phyloP scores from a whole-genome alignment of 2,329 filamentous ascomycete species.

The Claviceps capensis region DNA sequence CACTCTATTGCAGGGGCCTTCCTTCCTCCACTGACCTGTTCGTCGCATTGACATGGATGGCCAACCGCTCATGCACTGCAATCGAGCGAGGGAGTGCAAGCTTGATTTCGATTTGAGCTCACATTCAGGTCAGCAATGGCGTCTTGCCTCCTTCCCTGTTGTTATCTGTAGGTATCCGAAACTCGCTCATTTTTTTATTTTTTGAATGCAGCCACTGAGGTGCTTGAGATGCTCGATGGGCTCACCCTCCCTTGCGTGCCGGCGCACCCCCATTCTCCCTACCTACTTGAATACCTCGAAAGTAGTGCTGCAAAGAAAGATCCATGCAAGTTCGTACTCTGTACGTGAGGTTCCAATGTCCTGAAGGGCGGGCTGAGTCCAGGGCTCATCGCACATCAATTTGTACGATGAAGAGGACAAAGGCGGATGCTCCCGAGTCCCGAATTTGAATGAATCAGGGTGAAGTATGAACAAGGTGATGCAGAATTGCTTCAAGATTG shows the following conservation, averaged over 20 bases:
- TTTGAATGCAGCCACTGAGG: neutral
- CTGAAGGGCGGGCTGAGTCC: neutral
- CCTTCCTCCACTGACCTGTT: neutral
- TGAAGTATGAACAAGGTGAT: no score
- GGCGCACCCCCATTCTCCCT: no score
- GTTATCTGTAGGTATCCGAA: neutral
- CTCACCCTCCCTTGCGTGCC: constrained; percentile 4
- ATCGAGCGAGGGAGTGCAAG: neutral
- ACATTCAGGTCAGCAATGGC: neutral
- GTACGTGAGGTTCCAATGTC: neutral
- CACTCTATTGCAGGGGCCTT: neutral
- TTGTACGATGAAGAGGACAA: neutral
- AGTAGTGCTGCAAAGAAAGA: neutral
- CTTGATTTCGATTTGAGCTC: neutral
- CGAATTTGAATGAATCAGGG: neutral
- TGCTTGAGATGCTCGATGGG: neutral
- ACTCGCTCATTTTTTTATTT: constrained; percentile 1
- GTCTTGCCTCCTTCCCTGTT: neutral
- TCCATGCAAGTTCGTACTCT: no score
- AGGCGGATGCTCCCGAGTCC: neutral
- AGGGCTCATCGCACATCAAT: neutral
- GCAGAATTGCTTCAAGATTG: neutral
- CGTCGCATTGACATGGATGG: neutral
- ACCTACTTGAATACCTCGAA: no score
- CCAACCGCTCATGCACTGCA: neutral